Evolutionary conservation across 2,329 filamentous ascomycete genomes (phyloP), one percentile per base, ranked within the genome.

Genomic region (Neopestalotiopsis clavispora): DNA sequence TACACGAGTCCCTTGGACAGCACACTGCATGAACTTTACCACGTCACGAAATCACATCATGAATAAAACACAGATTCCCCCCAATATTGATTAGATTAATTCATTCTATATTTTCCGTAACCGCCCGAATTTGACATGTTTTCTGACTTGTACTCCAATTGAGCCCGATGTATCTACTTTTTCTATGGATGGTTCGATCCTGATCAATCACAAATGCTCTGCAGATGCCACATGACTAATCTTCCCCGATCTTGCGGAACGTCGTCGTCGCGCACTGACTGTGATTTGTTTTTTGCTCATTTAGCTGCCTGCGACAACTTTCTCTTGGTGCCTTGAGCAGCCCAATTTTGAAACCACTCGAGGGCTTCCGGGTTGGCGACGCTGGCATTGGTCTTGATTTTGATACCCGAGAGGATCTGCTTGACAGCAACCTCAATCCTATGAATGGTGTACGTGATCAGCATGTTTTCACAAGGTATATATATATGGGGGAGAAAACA

Each of bases 381-480:
- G 76, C 94, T 97, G 0, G 95, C 94, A 63, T 94, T 94, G 0
- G 94, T 96, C 84, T 94, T 95, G 72, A 98, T 90, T 66, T 93
- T 89, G 80, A 95, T 84, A 0, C 95, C 95, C 34, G 94, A 97
- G 1, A 99, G 83, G 59, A 98, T 98, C 81, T 98, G 95, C 84
- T 98, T 98, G 5, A 98, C 95, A 0, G 94, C 94, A 62, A 97
- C 94, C 80, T 99, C 95, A 69, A 99, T 94, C 81, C 91, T 93
- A 52, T 45, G 4, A 61, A n/a, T 28, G 23, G 13, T 42, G 13
- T 4, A 23, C 42, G 2, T 17, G 3, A 30, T 20, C 34, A 68
- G 58, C 30, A 28, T 28, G 7, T 6, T 17, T 70, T 56, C 72
- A 28, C 23, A 4, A 28, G 23, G 23, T 28, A 28, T 28, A 28